phyloP scores from a whole-genome alignment of 2,329 filamentous ascomycete species.

The Fusarium sp. region DNA sequence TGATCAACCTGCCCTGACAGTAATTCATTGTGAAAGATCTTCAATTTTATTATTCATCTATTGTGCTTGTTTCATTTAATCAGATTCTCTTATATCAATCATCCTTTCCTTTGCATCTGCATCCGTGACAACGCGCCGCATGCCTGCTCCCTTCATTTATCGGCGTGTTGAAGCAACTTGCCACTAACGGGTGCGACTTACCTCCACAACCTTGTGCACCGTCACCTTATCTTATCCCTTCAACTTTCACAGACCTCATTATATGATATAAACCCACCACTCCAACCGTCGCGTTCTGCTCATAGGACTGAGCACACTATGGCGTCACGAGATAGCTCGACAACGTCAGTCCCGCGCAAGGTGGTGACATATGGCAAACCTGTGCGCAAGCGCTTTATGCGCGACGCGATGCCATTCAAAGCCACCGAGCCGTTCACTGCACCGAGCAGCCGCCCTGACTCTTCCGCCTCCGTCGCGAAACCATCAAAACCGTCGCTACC shows the following conservation, averaged over 20 bases:
- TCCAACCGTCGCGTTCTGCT: slow-evolving; percentile 8
- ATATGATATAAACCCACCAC: slow-evolving; percentile 26
- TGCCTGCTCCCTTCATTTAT: slow-evolving; percentile 8
- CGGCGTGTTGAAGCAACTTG: slow-evolving; percentile 10
- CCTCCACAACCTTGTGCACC: not conserved
- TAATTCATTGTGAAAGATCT: slow-evolving; percentile 9
- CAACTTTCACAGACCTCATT: not conserved
- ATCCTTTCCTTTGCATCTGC: slow-evolving; percentile 5
- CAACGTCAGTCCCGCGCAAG: slow-evolving; percentile 41
- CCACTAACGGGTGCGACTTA: not conserved
- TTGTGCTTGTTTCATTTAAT: not conserved
- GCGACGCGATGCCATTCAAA: slow-evolving; percentile 39
- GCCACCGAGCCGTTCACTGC: slow-evolving; percentile 30
- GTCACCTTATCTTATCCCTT: slow-evolving; percentile 3
- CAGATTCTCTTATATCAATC: slow-evolving; percentile 10
- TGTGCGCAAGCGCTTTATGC: slow-evolving; percentile 41
- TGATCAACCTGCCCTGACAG: not conserved
- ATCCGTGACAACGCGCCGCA: slow-evolving; percentile 13
- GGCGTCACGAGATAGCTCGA: slow-evolving; percentile 36
- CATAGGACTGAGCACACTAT: slow-evolving; percentile 25
- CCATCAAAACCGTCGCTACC: slow-evolving; percentile 28
- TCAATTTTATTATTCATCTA: not conserved
- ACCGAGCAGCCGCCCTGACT: slow-evolving; percentile 19
- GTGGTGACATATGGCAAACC: slow-evolving; percentile 46
- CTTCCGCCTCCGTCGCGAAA: slow-evolving; percentile 24